Base-by-base conservation (phyloP, 2,329 filamentous ascomycete species). In the Neonectria ditissima region DNA sequence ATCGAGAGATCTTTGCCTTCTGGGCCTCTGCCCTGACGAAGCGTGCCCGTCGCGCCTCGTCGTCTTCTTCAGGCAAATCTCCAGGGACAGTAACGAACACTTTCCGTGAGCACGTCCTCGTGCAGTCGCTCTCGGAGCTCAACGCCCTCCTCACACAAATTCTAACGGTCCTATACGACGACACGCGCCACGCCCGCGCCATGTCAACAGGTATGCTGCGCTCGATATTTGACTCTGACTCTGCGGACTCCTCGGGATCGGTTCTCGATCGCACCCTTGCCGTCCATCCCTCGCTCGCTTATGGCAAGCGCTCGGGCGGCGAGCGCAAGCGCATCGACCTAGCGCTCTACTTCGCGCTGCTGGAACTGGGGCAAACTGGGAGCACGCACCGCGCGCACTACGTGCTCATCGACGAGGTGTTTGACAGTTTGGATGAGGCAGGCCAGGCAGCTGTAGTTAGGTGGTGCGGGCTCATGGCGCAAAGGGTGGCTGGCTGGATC, bases 321-420 rank as follows among this genome's bases (percentile, higher is more conserved):
- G 68, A 73, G 20, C 68, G 69, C 1, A 71, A 72, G 32, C 67
- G 63, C 1, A 14, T 72, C 34, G 67, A 69, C 16, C 44, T 72
- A 4, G 70, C 65, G 0, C 62, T 73, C 18, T 71, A 70, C 50
- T 73, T 73, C 22, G 65, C 71, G 26, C n/a, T 73, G 8, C 10
- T 70, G 13, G 65, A 70, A 7, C 52, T 70, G 5, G 43, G 37
- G 0, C 44, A 58, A 6, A 62, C 65, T 7, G 55, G 62, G 18
- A 73, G 69, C 18, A 24, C 66, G 0, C 66, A 72, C 9, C 62
- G 65, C 3, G 65, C 69, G 2, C 59, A 71, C 8, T 72, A 72
- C 18, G 2, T 71, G 0, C 61, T 73, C 0, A 20, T 72, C 1
- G 68, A 73, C 11, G 70, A 72, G 37, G 66, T 65, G 1, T 71